A percentile compares a stretch with the other conserved stretches of the same genome.
Evolutionary conservation across 2,329 filamentous ascomycete genomes (phyloP).

Genomic region (Cladophialophora immunda): DNA sequence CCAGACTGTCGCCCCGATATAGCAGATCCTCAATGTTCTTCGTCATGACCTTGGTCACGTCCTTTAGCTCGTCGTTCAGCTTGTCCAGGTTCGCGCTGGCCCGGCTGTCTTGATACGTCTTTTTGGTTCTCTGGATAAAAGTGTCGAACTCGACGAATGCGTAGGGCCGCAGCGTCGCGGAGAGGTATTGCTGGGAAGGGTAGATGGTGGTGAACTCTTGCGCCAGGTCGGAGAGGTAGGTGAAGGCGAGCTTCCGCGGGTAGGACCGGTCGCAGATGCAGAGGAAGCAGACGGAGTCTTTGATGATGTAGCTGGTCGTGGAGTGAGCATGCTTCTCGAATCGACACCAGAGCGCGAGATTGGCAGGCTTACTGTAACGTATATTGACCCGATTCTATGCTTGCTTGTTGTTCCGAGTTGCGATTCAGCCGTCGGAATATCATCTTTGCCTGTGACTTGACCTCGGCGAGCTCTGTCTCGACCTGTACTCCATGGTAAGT

Average conservation of each 20-base stretch:
- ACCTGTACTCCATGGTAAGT: constrained; percentile 54
- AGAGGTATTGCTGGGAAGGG: constrained; percentile 75
- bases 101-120: constrained; percentile 90
- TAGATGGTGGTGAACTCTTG: constrained; percentile 92
- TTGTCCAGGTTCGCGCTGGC: constrained; percentile 93
- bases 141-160: constrained; percentile 98
- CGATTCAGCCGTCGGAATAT: constrained; percentile 87
- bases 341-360: not conserved
- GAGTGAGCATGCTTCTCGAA: constrained; percentile 6
- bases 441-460: constrained; percentile 90
- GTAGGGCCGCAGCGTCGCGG: constrained; percentile 82
- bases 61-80: constrained; percentile 94
- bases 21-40: constrained; percentile 99
- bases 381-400: constrained; percentile 84
- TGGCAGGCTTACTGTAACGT: constrained; percentile 77
- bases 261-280: constrained; percentile 94
- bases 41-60: constrained; percentile 99
- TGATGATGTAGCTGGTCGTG: constrained; percentile 77
- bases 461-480: constrained; percentile 79
- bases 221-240: constrained; percentile 91
- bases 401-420: constrained; percentile 89
- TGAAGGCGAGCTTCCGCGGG: constrained; percentile 97
- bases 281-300: constrained; percentile 84
- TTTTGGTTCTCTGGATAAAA: constrained; percentile 91
- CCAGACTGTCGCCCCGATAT: constrained; percentile 91